These are phyloP conservation scores for Microcera coccophila DNA, from an alignment of 2,329 filamentous ascomycete genomes.

Conservation along the genomic window DNA sequence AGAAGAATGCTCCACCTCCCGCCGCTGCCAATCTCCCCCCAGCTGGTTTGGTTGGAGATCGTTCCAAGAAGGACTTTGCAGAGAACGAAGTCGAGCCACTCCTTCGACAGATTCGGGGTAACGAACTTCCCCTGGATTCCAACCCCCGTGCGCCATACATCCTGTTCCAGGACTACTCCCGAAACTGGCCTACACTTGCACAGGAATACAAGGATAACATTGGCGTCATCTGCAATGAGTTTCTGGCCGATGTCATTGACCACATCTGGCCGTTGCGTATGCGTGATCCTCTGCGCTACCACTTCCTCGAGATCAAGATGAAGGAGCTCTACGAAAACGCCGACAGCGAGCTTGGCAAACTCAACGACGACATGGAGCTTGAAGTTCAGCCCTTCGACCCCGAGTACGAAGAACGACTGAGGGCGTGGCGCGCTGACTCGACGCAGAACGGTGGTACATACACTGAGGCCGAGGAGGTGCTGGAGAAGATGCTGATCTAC, in stretches of 20 bases:
- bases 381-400: conserved; percentile 53
- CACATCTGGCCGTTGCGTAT: conserved; percentile 49
- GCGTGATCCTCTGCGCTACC: conserved; percentile 47
- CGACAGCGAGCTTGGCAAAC: conserved; percentile 42
- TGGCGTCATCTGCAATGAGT: conserved; percentile 52
- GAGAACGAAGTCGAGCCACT: conserved; percentile 47
- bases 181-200: conserved; percentile 50
- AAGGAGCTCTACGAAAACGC: conserved; percentile 45
- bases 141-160: conserved; percentile 53
- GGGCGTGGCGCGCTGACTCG: conserved; percentile 42
- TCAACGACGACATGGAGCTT: conserved; percentile 49
- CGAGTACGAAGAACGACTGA: conserved; percentile 49
- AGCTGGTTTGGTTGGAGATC: conserved; percentile 31
- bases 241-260: conserved; percentile 48
- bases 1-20: conserved; percentile 19
- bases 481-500: conserved; percentile 55
- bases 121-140: conserved; percentile 50
- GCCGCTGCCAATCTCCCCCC: conserved; percentile 25
- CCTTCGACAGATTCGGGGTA: conserved; percentile 48
- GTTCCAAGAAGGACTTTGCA: conserved; percentile 46
- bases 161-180: conserved; percentile 51
- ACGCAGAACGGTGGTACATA: conserved; percentile 44
- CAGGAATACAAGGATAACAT: conserved; percentile 54
- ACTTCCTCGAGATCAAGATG: conserved; percentile 49
- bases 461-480: conserved; percentile 49